Evolutionary conservation across 805 yeast genomes (phyloP).

Genomic region (Kodamaea kaohsiungensis): DNA sequence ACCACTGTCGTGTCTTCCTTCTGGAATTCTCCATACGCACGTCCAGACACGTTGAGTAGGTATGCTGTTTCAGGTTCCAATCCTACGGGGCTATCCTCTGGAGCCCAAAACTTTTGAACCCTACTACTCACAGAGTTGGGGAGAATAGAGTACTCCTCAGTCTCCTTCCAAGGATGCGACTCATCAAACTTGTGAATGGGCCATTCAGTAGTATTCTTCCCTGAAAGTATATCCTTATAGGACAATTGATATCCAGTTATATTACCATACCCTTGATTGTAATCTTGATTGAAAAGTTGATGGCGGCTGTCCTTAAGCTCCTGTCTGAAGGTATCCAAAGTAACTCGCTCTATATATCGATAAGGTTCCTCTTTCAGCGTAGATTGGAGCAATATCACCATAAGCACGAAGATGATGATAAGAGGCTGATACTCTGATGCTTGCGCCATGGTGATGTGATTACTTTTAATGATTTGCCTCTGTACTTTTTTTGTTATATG

Average conservation of each 20-base stretch:
- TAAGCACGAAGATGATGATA: slow-evolving; percentile 35
- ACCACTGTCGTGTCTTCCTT: slow-evolving; percentile 15
- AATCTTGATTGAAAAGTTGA: slow-evolving; percentile 42
- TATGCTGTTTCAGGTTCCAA: slow-evolving; percentile 21
- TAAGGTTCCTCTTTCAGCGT: slow-evolving; percentile 16
- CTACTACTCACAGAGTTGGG: slow-evolving; percentile 56
- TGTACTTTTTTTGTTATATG: not conserved
- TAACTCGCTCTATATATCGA: slow-evolving; percentile 25
- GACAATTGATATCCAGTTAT: slow-evolving; percentile 71
- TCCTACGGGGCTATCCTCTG: slow-evolving; percentile 13
- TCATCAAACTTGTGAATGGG: slow-evolving; percentile 51
- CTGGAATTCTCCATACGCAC: slow-evolving; percentile 34
- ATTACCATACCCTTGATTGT: slow-evolving; percentile 60
- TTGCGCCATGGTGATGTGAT: not conserved
- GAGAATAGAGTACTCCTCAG: slow-evolving; percentile 54
- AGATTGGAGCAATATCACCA: slow-evolving; percentile 30
- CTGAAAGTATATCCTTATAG: slow-evolving; percentile 55
- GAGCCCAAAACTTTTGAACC: slow-evolving; percentile 57
- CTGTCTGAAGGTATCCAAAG: slow-evolving; percentile 27
- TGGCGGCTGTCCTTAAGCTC: slow-evolving; percentile 18
- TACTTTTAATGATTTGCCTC: not conserved
- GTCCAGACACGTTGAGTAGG: slow-evolving; percentile 38
- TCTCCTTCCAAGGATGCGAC: slow-evolving; percentile 46
- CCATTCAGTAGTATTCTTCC: slow-evolving; percentile 51
- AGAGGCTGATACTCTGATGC: slow-evolving; percentile 14